Evolutionary conservation across 805 yeast species (phyloP).

Genomic region (Helenozyma rhizophorensis): DNA sequence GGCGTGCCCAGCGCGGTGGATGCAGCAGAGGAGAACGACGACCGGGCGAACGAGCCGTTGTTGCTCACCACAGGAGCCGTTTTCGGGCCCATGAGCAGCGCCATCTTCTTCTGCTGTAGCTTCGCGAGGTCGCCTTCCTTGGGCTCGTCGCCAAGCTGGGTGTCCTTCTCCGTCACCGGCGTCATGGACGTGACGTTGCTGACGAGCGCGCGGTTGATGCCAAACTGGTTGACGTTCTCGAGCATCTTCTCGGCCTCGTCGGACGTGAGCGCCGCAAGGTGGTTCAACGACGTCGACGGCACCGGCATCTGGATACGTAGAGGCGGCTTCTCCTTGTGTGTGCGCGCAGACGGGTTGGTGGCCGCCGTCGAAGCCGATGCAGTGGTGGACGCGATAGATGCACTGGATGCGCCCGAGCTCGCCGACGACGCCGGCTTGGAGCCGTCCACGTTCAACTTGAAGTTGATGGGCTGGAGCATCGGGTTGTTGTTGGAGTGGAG

Average conservation of each 20-base stretch:
- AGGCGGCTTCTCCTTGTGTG: conserved; percentile 47
- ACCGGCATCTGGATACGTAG: conserved; percentile 72
- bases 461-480: conserved; percentile 52
- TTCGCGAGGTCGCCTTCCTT: background rate
- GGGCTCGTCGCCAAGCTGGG: conserved; percentile 9
- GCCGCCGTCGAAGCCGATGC: conserved; percentile 9
- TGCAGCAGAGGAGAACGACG: background rate
- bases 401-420: background rate
- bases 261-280: conserved; percentile 36
- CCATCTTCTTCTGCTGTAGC: conserved; percentile 1
- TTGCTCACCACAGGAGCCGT: conserved; percentile 11
- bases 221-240: conserved; percentile 62
- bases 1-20: background rate
- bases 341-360: conserved; percentile 1
- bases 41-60: background rate
- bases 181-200: conserved; percentile 66
- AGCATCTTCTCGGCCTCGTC: conserved; percentile 17
- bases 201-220: conserved; percentile 52
- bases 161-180: conserved; percentile 63
- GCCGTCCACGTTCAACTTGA: conserved; percentile 22
- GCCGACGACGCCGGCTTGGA: conserved; percentile 1
- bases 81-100: conserved; percentile 7
- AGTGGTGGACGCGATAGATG: conserved; percentile 1
- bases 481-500: conserved; percentile 42
- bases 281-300: conserved; percentile 43